Conservation (phyloP, 495 filamentous ascomycete genomes). For the Lasiosphaeris hirsuta region DNA sequence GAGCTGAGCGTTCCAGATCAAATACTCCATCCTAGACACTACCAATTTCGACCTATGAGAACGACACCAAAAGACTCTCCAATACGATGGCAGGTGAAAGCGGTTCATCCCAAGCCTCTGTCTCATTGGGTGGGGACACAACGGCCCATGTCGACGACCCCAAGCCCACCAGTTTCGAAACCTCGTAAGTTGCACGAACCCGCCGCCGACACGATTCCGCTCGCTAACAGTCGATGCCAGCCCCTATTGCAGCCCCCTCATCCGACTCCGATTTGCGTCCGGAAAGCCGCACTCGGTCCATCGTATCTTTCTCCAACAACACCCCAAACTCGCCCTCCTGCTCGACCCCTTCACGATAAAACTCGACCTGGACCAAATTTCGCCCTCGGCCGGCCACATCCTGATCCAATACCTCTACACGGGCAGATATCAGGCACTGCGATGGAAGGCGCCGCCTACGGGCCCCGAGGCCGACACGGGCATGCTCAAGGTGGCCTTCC, state of each 20-base stretch:
- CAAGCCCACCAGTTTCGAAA: no score
- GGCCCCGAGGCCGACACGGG: neutral
- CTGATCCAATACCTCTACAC: conserved; percentile 30
- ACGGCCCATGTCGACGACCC: no score
- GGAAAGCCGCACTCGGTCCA: conserved; percentile 17
- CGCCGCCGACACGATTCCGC: no score
- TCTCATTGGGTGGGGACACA: no score
- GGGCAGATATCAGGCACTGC: neutral
- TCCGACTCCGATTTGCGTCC: conserved; percentile 16
- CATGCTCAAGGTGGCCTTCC: conserved; percentile 11
- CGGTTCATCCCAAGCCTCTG: no score
- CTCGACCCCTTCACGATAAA: conserved; percentile 3
- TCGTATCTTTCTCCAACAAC: conserved; percentile 11
- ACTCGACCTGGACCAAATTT: conserved; percentile 10
- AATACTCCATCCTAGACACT: no score
- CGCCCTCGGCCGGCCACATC: conserved; percentile 25
- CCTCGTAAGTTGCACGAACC: no score
- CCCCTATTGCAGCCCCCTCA: conserved; percentile 22
- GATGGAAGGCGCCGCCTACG: neutral
- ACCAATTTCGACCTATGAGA: no score
- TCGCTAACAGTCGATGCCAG: conserved; percentile 10
- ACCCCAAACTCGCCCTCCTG: conserved; percentile 10
- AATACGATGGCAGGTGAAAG: no score
- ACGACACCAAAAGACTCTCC: no score
- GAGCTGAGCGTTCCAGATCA: no score